Evolutionary conservation across 371 early-diverging fungal species (phyloP).

Genomic region (Mortierella sp.): DNA sequence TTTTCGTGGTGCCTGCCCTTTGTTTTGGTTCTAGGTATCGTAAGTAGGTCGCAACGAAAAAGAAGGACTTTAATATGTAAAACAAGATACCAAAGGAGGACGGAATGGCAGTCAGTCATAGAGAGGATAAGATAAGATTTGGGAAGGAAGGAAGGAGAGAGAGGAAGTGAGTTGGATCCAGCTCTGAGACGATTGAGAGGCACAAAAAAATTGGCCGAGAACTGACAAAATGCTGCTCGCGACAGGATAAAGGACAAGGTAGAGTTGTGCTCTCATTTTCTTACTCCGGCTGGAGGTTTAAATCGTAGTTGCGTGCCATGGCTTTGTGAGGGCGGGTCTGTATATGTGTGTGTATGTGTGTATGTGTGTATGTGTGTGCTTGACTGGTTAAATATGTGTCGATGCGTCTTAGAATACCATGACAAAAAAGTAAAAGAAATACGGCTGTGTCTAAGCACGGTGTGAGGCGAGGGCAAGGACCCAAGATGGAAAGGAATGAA

Average conservation of each 20-base stretch:
- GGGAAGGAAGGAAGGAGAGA: neutral
- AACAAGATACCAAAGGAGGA: neutral
- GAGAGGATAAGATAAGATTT: neutral
- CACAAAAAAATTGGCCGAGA: neutral
- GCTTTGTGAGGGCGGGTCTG: neutral
- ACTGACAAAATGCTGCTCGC: neutral
- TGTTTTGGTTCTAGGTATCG: neutral
- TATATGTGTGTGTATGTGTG: neutral
- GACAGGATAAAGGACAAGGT: neutral
- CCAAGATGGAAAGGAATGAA: neutral
- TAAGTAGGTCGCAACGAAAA: neutral
- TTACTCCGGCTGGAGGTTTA: neutral
- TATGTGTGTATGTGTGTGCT: neutral
- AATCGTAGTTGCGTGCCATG: neutral
- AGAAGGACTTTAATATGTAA: neutral
- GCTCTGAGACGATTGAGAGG: neutral
- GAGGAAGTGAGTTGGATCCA: neutral
- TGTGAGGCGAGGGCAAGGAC: neutral
- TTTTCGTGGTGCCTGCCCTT: neutral
- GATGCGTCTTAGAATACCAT: neutral
- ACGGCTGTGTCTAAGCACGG: constrained; percentile 1
- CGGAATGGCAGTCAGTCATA: neutral
- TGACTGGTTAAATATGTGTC: neutral
- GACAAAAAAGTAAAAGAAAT: neutral
- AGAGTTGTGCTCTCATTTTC: neutral